Conservation (phyloP, 345 rosid species). For the Ailanthus altissimus region DNA sequence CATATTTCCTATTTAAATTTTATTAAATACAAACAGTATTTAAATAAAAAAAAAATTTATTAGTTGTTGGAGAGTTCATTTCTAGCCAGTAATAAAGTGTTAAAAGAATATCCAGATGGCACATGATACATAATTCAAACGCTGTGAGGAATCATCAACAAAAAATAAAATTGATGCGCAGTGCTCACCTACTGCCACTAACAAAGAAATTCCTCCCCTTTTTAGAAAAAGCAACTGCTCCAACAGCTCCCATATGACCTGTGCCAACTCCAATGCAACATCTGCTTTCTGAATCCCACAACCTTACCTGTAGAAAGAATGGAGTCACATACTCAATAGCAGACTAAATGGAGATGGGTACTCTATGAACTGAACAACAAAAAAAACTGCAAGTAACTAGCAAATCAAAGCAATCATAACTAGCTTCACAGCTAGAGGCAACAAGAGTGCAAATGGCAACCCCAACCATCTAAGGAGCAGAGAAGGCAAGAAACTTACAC, state of each 20-base stretch:
- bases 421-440: background rate
- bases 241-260: conserved; percentile 91
- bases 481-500: conserved; percentile 51
- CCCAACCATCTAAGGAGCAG: background rate
- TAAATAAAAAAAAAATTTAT: background rate
- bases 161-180: background rate
- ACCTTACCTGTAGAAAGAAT: conserved; percentile 62
- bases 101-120: background rate
- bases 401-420: background rate
- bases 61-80: background rate
- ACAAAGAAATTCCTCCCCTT: conserved; percentile 67
- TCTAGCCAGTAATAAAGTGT: background rate
- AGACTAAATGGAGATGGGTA: background rate
- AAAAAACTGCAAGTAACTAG: background rate
- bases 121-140: background rate
- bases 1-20: background rate
- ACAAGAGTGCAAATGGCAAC: conserved; percentile 8
- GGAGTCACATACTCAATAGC: background rate
- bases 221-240: conserved; percentile 88
- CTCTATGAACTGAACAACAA: background rate
- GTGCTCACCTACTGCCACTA: conserved; percentile 87
- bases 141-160: background rate
- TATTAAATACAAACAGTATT: background rate
- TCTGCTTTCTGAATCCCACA: conserved; percentile 74
- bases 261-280: conserved; percentile 82